Percentiles rank a stretch among this genome's conserved stretches.
Evolutionary conservation across 768 basidiomycete genomes (phyloP).

Genomic region (Trichaptum fuscoviolaceum): DNA sequence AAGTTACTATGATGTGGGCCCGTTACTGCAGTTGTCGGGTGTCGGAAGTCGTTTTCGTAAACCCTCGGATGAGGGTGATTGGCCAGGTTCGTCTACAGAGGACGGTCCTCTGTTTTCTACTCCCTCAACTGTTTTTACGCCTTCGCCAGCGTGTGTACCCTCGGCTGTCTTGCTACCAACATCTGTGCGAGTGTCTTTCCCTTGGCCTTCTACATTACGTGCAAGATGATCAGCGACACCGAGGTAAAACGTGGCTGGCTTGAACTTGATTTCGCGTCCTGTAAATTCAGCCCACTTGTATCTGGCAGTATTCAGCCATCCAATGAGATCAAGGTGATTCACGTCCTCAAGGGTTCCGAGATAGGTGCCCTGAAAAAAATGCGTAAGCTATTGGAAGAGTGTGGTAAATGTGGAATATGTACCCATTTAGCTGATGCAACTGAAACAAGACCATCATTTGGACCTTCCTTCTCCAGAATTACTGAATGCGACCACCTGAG

Average conservation of each 20-base stretch:
- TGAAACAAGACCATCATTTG: conserved; percentile 92
- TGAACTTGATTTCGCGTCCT: conserved; percentile 87
- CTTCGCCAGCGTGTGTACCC: background rate
- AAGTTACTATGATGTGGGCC: background rate
- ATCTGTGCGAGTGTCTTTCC: conserved; percentile 17
- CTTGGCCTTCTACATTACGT: conserved; percentile 63
- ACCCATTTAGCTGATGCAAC: conserved; percentile 86
- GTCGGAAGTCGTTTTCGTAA: background rate
- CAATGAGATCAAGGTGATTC: conserved; percentile 89
- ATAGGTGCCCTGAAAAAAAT: conserved; percentile 67
- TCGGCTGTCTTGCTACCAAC: conserved; percentile 19
- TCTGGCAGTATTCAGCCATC: conserved; percentile 87
- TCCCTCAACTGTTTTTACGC: background rate
- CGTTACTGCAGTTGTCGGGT: background rate
- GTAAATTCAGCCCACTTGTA: conserved; percentile 88
- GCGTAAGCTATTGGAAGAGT: conserved; percentile 5
- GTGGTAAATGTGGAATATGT: conserved; percentile 13
- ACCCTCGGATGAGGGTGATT: background rate
- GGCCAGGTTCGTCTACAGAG: background rate
- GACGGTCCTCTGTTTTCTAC: background rate
- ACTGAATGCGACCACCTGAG: conserved; percentile 67
- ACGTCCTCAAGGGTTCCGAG: conserved; percentile 88
- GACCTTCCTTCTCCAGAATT: conserved; percentile 80
- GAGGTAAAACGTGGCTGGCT: conserved; percentile 87
- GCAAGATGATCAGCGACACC: conserved; percentile 77